Evolutionary conservation across 768 basidiomycete species (phyloP).

Genomic region (Boletus fagicola): DNA sequence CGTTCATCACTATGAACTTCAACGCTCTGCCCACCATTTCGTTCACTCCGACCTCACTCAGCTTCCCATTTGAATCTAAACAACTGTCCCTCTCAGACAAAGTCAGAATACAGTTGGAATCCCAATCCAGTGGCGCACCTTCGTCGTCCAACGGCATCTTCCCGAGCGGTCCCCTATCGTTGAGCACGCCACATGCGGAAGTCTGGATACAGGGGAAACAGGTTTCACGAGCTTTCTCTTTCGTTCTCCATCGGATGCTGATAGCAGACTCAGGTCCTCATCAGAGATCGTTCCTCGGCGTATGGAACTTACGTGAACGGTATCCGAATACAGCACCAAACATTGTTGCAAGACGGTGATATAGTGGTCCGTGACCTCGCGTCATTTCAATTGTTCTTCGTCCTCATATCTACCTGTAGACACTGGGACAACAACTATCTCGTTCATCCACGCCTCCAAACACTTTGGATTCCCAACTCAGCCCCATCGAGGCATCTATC

Average conservation of each 20-base stretch:
- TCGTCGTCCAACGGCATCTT: conserved; percentile 43
- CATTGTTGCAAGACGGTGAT: conserved; percentile 42
- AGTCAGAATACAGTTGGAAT: conserved; percentile 34
- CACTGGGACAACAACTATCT: conserved; percentile 39
- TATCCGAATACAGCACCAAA: conserved; percentile 37
- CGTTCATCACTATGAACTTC: conserved; percentile 21
- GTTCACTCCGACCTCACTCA: conserved; percentile 34
- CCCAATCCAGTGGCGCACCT: conserved; percentile 28
- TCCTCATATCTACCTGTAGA: conserved; percentile 30
- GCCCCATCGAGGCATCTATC: conserved; percentile 43
- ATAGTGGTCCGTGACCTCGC: conserved; percentile 37
- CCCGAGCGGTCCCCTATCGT: conserved; percentile 36
- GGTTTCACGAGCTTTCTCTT: conserved; percentile 28
- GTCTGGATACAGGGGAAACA: conserved; percentile 45
- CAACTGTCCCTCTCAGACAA: conserved; percentile 33
- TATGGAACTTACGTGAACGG: conserved; percentile 52
- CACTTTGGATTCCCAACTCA: conserved; percentile 45
- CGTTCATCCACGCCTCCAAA: conserved; percentile 40
- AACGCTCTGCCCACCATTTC: conserved; percentile 32
- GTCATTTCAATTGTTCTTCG: background rate
- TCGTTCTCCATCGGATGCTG: conserved; percentile 1
- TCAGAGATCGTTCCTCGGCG: conserved; percentile 45
- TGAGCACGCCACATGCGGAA: conserved; percentile 45
- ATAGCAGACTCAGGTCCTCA: conserved; percentile 37
- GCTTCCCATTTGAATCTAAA: conserved; percentile 41